A percentile compares a stretch with the other conserved stretches of the same genome.
phyloP scores from a whole-genome alignment of 495 filamentous ascomycete species.

The Lasiosphaeria miniovina region DNA sequence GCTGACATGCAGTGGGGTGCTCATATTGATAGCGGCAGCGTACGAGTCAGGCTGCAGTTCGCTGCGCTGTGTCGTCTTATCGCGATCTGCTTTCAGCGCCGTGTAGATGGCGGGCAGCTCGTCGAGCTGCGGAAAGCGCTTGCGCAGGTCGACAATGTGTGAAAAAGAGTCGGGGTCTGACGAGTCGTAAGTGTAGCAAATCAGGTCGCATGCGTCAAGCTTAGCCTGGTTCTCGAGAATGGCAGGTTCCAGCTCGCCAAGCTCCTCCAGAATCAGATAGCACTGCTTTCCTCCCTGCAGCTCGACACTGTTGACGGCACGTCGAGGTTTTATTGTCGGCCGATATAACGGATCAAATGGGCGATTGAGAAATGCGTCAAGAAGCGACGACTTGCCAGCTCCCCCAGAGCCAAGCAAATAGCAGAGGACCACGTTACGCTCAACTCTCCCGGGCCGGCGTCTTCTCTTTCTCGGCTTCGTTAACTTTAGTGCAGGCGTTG shows the following conservation, averaged over 20 bases:
- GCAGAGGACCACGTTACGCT: conserved; percentile 93
- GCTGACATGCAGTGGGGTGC: conserved; percentile 87
- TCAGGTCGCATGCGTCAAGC: conserved; percentile 87
- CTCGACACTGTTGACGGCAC: conserved; percentile 94
- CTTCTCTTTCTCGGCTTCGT: conserved; percentile 87
- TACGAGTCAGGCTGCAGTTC: conserved; percentile 93
- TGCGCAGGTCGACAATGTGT: conserved; percentile 79
- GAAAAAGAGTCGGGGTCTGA: conserved; percentile 92
- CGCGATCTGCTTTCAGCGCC: conserved; percentile 88
- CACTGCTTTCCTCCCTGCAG: conserved; percentile 94
- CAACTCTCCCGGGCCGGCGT: conserved; percentile 75
- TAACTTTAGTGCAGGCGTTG: conserved; percentile 80
- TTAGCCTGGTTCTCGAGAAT: conserved; percentile 89
- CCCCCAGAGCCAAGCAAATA: conserved; percentile 84
- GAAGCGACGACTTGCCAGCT: conserved; percentile 82
- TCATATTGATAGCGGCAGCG: conserved; percentile 74
- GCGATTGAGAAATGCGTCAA: conserved; percentile 86
- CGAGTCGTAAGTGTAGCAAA: conserved; percentile 96
- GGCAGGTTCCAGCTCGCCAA: conserved; percentile 91
- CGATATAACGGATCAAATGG: conserved; percentile 83
- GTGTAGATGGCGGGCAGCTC: conserved; percentile 86
- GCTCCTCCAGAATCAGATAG: conserved; percentile 91
- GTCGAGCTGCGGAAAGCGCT: conserved; percentile 75
- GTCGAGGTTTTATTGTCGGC: conserved; percentile 90
- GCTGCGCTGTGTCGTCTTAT: conserved; percentile 88